Evolutionary conservation across 225 moss, liverwort and hornwort genomes (phyloP).

Genomic region (Sphagnum contortum): DNA sequence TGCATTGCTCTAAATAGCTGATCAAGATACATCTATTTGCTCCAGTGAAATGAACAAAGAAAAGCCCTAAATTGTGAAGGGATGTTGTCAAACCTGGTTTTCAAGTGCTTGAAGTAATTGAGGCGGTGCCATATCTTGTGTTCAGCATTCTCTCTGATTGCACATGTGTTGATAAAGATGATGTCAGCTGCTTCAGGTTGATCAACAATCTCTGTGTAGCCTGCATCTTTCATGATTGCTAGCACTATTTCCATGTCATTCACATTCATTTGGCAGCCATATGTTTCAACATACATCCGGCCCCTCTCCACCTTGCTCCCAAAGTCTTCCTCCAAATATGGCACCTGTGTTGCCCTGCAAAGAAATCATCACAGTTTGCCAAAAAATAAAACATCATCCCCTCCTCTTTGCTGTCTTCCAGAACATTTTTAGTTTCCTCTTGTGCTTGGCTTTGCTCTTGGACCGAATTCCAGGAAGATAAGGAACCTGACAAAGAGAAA

Average conservation of each 20-base stretch:
- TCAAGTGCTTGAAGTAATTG: slow-evolving; percentile 84
- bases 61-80: too few relatives aligned
- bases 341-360: slow-evolving; percentile 72
- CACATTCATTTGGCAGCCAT: slow-evolving; percentile 99
- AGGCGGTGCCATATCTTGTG: slow-evolving; percentile 96
- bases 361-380: slow-evolving; percentile 1
- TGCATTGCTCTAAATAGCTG: too few relatives aligned
- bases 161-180: slow-evolving; percentile 96
- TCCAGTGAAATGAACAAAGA: too few relatives aligned
- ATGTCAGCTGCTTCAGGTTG: slow-evolving; percentile 80
- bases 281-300: slow-evolving; percentile 89
- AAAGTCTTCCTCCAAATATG: slow-evolving; percentile 65
- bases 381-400: neutral
- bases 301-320: slow-evolving; percentile 53
- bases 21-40: too few relatives aligned
- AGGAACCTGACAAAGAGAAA: too few relatives aligned
- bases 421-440: too few relatives aligned
- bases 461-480: too few relatives aligned
- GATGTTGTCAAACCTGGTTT: slow-evolving; percentile 32
- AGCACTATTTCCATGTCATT: slow-evolving; percentile 99
- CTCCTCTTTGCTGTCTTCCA: neutral
- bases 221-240: slow-evolving; percentile 95
- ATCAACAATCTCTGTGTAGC: slow-evolving; percentile 83
- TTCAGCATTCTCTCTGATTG: slow-evolving; percentile 95
- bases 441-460: too few relatives aligned